phyloP scores from a whole-genome alignment of 177 flowering plant species.

The Telopea speciosissima region DNA sequence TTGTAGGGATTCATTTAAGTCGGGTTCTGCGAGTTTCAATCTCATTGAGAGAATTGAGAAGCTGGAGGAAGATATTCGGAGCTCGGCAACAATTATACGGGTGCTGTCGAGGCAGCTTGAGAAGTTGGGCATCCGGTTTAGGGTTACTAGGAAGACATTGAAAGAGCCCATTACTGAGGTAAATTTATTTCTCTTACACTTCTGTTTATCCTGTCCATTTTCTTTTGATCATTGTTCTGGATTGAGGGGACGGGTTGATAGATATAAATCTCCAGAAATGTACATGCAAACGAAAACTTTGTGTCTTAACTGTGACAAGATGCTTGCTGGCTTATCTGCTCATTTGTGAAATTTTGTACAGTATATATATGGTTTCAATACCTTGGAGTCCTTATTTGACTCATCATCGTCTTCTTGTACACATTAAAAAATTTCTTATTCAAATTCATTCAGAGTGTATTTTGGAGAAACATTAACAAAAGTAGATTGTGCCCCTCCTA shows the following conservation, averaged over 20 bases:
- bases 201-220: not conserved
- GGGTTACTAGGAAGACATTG: constrained; percentile 66
- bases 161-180: constrained; percentile 85
- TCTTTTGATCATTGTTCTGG: not conserved
- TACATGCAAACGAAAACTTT: not conserved
- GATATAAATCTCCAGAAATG: not conserved
- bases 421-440: too few relatives aligned
- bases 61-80: constrained; percentile 75
- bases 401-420: too few relatives aligned
- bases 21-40: constrained; percentile 27
- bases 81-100: constrained; percentile 48
- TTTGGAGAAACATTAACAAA: too few relatives aligned
- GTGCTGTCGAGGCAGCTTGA: constrained; percentile 85
- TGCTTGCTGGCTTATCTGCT: too few relatives aligned
- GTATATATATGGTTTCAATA: too few relatives aligned
- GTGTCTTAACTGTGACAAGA: not conserved
- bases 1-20: constrained; percentile 21
- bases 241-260: not conserved
- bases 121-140: constrained; percentile 87
- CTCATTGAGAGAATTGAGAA: constrained; percentile 73
- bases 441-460: too few relatives aligned
- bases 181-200: constrained; percentile 10
- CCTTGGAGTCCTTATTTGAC: too few relatives aligned
- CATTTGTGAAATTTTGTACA: too few relatives aligned
- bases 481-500: too few relatives aligned